Base-by-base conservation (phyloP, 345 rosid genomes). In the Corchorus capsularis region DNA sequence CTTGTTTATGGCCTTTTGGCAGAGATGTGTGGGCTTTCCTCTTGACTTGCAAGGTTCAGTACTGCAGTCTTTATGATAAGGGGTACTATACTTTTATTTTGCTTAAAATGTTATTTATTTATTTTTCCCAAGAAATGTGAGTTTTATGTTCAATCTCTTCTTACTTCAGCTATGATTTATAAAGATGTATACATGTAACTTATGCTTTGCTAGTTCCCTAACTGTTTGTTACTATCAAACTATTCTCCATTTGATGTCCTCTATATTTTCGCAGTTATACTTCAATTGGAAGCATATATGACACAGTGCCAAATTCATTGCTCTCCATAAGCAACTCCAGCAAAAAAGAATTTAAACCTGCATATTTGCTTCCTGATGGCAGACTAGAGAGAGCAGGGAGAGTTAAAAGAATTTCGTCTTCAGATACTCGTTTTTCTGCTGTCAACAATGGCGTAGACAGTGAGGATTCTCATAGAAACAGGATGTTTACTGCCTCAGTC, bases 1-100 rank as follows among this genome's bases (percentile, higher is more conserved):
- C 79, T 59, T 77, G 39, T 78, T 6, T 64, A 20, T 66, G 67
- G 72, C 74, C 79, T 75, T 72, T 82, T 78, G 76, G 75, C 94
- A 96, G 98, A 83, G 98, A 96, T 89, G 95, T 93, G 19, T 96
- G 99, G 99, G 96, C 99, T 52, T 96, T 96, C 82, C 83, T 96
- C 45, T 86, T 88, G 83, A 93, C 94, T 69, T 89, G 98, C 91
- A 91, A 92, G 86, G 95, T 92, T 76, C 93, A 86, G 70, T 96
- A 96, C 86, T 96, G 99, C 87, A 86, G 94, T 79, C 99, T 96
- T 78, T 96, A 96, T 83, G 98, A 96, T 82, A 89, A 91, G 65
- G 99, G 99, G 99, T 96, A 90, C 75, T 45, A 76, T 37, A 79
- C 67, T 52, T 81, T 63, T 50, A 62, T 68, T 52, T 45, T 35